These are phyloP conservation scores for Vigna angularis DNA, from an alignment of 306 rosid genomes.

Conservation along the genomic window DNA sequence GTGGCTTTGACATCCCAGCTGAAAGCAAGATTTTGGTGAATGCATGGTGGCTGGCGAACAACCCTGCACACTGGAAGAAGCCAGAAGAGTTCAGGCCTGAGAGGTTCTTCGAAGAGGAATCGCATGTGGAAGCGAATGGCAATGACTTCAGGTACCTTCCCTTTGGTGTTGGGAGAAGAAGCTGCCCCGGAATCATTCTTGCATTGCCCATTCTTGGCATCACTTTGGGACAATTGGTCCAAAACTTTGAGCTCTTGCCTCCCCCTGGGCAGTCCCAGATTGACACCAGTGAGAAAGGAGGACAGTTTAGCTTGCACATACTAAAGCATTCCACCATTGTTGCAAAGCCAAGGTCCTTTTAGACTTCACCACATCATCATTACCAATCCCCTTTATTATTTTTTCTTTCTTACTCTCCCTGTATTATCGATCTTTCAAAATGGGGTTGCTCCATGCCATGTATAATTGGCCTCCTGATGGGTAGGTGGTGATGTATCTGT, in stretches of 20 bases:
- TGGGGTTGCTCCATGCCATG: constrained; percentile 18
- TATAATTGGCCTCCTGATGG: constrained; percentile 22
- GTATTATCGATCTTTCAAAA: constrained; percentile 22
- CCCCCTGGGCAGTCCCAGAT: constrained; percentile 80
- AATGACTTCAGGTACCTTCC: constrained; percentile 91
- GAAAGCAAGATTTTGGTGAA: constrained; percentile 90
- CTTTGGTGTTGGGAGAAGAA: constrained; percentile 84
- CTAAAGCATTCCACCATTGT: constrained; percentile 87
- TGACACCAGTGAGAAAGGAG: constrained; percentile 85
- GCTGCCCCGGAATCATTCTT: constrained; percentile 91
- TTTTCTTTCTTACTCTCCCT: constrained; percentile 11
- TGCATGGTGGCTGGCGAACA: constrained; percentile 92
- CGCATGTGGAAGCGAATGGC: constrained; percentile 89
- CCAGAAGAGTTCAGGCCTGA: constrained; percentile 89
- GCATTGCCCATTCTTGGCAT: constrained; percentile 89
- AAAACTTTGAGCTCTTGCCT: constrained; percentile 83
- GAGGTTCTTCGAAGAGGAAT: constrained; percentile 85
- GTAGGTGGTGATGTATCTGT: constrained; percentile 26
- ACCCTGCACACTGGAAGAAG: constrained; percentile 82
- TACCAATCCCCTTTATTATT: constrained; percentile 22
- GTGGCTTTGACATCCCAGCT: constrained; percentile 74
- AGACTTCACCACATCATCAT: neutral
- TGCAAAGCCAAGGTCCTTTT: constrained; percentile 63
- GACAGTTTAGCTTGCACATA: constrained; percentile 91
- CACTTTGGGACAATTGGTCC: constrained; percentile 81